phyloP scores from a whole-genome alignment of 1,284 basidiomycete genomes.

The Moesziomyces parantarcticus region DNA sequence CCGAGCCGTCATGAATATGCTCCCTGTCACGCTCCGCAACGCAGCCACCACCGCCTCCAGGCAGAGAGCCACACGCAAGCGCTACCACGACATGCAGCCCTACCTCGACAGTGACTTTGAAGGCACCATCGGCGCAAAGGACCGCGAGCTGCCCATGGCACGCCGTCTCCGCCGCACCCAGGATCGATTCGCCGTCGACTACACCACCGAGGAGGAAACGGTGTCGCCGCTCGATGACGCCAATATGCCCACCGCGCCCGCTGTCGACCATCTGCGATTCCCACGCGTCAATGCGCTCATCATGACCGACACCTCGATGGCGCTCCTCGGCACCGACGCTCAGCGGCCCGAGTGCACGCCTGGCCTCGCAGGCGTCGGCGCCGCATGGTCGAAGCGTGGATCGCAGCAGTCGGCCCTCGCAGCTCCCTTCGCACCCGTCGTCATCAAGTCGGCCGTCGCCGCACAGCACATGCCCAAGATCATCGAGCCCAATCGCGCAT shows the following conservation, averaged over 20 bases:
- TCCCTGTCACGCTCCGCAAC: slow-evolving; percentile 36
- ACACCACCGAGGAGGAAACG: slow-evolving; percentile 40
- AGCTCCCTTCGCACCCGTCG: neutral
- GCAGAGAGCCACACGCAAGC: slow-evolving; percentile 25
- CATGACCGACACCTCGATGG: slow-evolving; percentile 9
- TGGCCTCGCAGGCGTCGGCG: slow-evolving; percentile 39
- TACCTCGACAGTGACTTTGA: slow-evolving; percentile 58
- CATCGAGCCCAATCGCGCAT: slow-evolving; percentile 25
- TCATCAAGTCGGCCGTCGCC: slow-evolving; percentile 4
- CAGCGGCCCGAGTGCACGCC: slow-evolving; percentile 27
- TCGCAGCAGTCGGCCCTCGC: slow-evolving; percentile 13
- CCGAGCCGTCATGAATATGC: slow-evolving; percentile 41
- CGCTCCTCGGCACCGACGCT: slow-evolving; percentile 1
- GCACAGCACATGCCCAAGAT: slow-evolving; percentile 18
- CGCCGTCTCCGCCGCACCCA: slow-evolving; percentile 35
- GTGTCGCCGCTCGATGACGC: slow-evolving; percentile 14
- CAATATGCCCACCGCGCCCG: neutral
- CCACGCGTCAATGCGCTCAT: slow-evolving; percentile 12
- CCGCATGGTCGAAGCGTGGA: slow-evolving; percentile 27
- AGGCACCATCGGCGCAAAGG: slow-evolving; percentile 55
- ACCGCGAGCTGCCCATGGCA: slow-evolving; percentile 55
- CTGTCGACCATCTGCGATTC: slow-evolving; percentile 4
- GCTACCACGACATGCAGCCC: slow-evolving; percentile 35
- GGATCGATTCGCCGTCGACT: slow-evolving; percentile 43
- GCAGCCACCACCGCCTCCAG: slow-evolving; percentile 41